Conservation (phyloP, 495 filamentous ascomycete species). For the Lasiosphaeria ovina region DNA sequence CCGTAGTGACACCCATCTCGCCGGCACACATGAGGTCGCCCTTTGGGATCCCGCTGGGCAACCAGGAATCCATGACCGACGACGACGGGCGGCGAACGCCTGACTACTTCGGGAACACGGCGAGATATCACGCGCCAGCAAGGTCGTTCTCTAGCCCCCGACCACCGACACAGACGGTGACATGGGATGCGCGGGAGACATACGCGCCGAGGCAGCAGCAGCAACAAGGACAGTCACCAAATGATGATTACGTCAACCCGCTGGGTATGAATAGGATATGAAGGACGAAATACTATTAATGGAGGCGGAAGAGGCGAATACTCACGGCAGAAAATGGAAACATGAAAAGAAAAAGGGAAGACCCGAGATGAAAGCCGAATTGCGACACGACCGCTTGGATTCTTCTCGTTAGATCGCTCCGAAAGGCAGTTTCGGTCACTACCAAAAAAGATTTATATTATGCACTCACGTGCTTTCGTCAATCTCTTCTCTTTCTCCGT, state of each 20-base stretch:
- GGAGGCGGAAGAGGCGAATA: conserved; percentile 18
- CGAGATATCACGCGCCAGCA: conserved; percentile 44
- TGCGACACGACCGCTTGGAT: background rate
- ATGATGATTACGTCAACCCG: conserved; percentile 40
- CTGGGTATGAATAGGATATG: conserved; percentile 49
- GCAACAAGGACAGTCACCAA: conserved; percentile 14
- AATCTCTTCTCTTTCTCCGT: background rate
- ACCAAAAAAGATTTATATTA: background rate
- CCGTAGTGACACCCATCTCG: conserved; percentile 46
- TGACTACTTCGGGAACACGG: conserved; percentile 48
- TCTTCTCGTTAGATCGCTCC: background rate
- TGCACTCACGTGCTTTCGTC: conserved; percentile 2
- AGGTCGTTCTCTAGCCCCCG: conserved; percentile 50
- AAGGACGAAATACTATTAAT: conserved; percentile 11
- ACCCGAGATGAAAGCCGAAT: background rate
- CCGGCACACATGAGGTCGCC: conserved; percentile 36
- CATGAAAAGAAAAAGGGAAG: background rate
- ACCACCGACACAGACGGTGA: conserved; percentile 31
- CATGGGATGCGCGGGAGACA: conserved; percentile 40
- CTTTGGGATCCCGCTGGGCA: conserved; percentile 25
- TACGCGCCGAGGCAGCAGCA: conserved; percentile 25
- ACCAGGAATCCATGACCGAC: conserved; percentile 14
- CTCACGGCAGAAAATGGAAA: too few relatives aligned
- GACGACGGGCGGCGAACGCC: conserved; percentile 43
- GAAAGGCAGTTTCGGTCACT: background rate